Evolutionary conservation across 2,329 filamentous ascomycete species (phyloP), one percentile per base, ranked within the genome.

Genomic region (Calonectria pteridis): DNA sequence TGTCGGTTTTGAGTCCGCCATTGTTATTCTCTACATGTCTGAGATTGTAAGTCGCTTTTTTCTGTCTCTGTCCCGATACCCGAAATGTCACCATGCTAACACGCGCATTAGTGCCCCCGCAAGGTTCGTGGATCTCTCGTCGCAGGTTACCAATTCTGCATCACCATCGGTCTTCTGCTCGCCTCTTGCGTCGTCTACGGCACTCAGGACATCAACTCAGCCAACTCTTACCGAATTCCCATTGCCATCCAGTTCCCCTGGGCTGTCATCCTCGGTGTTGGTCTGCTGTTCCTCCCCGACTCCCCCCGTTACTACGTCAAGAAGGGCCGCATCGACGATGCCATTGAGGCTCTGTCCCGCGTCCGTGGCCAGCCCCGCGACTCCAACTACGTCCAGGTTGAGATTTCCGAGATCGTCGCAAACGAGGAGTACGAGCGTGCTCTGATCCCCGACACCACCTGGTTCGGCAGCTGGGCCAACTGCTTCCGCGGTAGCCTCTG

Each of bases 221-320:
- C 50, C 9, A 67, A 43, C 46, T 74, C 74, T 1, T 75, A 95
- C 89, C 93, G 95, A 77, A 95, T 97, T 73, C 93, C 94, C 69
- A 95, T 97, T 7, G 74, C 51, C 64, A 87, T 98, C 67, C 95
- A 98, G 86, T 94, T 96, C 85, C 85, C 91, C 71, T 97, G 94
- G 93, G 94, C 94, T 63, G 31, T 95, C 50, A 93, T 97, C 77
- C 92, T 98, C 26, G 94, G 86, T 43, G 82, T 81, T 62, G 95
- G 95, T 81, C 90, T 97, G 33, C 84, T 95, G 77, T 84, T 95
- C 81, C 92, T 98, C 10, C 95, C 95, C 72, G 95, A 97, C 84
- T 96, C 94, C 0, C 95, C 95, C 64, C 93, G 95, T 82, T 97
- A 93, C 89, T 96, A 91, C 81, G 94, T 98, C 86, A 95, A 94